Percentiles rank a stretch among this genome's conserved stretches.
Evolutionary conservation across 768 basidiomycete species (phyloP).

Genomic region (Leccinum boreale): DNA sequence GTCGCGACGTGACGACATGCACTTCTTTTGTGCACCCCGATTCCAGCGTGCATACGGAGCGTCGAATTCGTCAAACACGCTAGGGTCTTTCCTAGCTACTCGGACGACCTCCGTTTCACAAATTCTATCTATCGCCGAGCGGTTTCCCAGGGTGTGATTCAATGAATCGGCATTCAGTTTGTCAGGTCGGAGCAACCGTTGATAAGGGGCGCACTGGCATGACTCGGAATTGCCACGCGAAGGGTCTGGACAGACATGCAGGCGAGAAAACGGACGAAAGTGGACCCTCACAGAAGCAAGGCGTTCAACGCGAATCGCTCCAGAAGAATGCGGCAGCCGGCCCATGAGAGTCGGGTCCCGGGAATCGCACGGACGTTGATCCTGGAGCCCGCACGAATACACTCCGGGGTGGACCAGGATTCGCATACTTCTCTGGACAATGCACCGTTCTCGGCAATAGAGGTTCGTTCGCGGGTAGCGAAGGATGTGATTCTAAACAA

Average conservation of each 20-base stretch:
- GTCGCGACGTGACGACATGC: not conserved
- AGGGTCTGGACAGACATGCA: not conserved
- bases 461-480: not conserved
- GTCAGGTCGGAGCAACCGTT: not conserved
- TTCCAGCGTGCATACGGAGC: not conserved
- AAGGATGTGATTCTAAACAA: not conserved
- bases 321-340: not conserved
- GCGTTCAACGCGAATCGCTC: slow-evolving; percentile 4
- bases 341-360: not conserved
- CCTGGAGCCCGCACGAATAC: not conserved
- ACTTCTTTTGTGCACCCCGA: not conserved
- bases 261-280: not conserved
- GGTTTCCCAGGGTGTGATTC: not conserved
- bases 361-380: slow-evolving; percentile 6
- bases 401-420: not conserved
- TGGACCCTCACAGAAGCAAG: not conserved
- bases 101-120: not conserved
- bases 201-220: not conserved
- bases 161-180: not conserved
- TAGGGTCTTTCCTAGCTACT: slow-evolving; percentile 1
- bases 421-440: not conserved
- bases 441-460: not conserved
- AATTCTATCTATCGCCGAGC: not conserved
- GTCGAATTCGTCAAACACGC: not conserved
- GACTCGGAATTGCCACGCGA: not conserved